A percentile compares a stretch with the other conserved stretches of the same genome.
These are phyloP conservation scores for Fusarium armeniacum DNA, from an alignment of 2,329 filamentous ascomycete genomes.

Conservation along the genomic window DNA sequence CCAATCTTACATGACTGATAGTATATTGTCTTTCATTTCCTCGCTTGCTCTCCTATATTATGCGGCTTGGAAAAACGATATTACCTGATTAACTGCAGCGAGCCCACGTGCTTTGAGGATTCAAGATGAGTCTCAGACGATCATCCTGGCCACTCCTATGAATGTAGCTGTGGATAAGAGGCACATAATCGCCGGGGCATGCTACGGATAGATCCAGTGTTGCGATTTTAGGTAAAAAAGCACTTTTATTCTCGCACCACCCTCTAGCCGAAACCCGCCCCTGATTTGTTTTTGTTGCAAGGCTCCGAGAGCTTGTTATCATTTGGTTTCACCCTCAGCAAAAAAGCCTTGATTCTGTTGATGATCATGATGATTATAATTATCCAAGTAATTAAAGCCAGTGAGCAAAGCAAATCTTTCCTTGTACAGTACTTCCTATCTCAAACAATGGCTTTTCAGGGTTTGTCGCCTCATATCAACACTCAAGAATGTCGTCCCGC, in stretches of 20 bases:
- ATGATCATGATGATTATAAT: constrained; percentile 20
- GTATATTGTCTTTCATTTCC: constrained; percentile 5
- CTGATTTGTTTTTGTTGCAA: constrained; percentile 29
- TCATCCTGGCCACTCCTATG: constrained; percentile 11
- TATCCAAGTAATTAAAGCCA: constrained; percentile 20
- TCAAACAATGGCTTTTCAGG: constrained; percentile 11
- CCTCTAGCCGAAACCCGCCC: constrained; percentile 30
- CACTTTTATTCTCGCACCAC: constrained; percentile 21
- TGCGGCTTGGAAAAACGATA: not conserved
- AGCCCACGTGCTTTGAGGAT: constrained; percentile 12
- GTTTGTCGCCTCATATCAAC: constrained; percentile 4
- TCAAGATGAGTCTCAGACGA: constrained; percentile 20
- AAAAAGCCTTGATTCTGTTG: constrained; percentile 12
- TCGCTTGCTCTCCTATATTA: constrained; percentile 6
- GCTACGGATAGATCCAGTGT: constrained; percentile 38
- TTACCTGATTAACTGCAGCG: not conserved
- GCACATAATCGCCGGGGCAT: constrained; percentile 27
- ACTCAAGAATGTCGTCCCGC: constrained; percentile 3
- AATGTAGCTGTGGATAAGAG: constrained; percentile 24
- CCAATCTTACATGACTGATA: constrained; percentile 4
- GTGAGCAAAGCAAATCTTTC: constrained; percentile 8
- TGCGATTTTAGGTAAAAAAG: constrained; percentile 16
- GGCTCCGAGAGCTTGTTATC: constrained; percentile 30
- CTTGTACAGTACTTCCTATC: not conserved
- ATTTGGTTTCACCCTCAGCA: constrained; percentile 7